Percentiles rank a stretch among this genome's conserved stretches.
phyloP scores from a whole-genome alignment of 1,139 yeast genomes.

The Scheffersomyces titani region DNA sequence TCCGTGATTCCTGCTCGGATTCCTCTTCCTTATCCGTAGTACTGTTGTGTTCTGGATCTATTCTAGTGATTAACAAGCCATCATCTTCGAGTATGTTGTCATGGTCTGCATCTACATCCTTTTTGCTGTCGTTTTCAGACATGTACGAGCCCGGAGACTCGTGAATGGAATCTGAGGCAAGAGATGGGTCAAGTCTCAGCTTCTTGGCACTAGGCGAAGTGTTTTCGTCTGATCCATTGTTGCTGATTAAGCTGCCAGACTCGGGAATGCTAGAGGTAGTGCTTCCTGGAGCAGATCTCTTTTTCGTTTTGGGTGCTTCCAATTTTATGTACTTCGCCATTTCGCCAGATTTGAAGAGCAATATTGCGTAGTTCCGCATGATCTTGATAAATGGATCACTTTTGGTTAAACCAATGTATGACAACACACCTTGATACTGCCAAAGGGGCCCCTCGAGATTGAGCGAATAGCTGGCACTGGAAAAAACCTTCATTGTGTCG shows the following conservation, averaged over 20 bases:
- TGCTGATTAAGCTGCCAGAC: background rate
- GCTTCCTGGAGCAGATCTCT: conserved; percentile 1
- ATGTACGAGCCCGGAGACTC: conserved; percentile 1
- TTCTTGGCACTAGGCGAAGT: background rate
- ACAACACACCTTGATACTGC: conserved; percentile 46
- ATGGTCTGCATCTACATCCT: conserved; percentile 11
- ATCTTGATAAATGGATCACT: conserved; percentile 44
- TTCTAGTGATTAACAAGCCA: conserved; percentile 19
- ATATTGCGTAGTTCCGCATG: conserved; percentile 38
- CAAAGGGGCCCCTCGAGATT: conserved; percentile 40
- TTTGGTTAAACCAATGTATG: conserved; percentile 45
- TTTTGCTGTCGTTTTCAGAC: conserved; percentile 1
- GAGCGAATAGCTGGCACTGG: conserved; percentile 40
- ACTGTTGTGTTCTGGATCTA: conserved; percentile 7
- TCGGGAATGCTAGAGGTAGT: background rate
- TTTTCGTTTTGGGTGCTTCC: conserved; percentile 17
- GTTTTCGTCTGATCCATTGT: background rate
- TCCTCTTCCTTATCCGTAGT: conserved; percentile 11
- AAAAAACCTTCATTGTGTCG: conserved; percentile 36
- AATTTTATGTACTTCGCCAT: conserved; percentile 32
- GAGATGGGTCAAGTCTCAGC: background rate
- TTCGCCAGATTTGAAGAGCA: conserved; percentile 37
- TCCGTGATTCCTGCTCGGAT: conserved; percentile 4
- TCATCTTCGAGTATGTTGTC: conserved; percentile 19
- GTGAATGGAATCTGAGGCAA: background rate